phyloP scores from a whole-genome alignment of 495 filamentous ascomycete species.

The Clavariopsis aquatica region DNA sequence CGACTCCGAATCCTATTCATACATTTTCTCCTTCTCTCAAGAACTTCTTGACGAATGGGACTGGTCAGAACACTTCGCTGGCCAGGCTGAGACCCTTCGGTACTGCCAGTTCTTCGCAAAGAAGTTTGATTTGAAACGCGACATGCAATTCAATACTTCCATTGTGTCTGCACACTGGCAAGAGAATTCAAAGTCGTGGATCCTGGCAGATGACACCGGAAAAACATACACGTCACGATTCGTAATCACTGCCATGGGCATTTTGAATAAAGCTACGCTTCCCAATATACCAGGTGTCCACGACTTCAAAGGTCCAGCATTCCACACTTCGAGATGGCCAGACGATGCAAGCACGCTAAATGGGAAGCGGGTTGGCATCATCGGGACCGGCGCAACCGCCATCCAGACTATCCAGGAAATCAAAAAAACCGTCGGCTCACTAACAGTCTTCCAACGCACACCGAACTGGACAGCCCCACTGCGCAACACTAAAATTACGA shows the following conservation, averaged over 20 bases:
- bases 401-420: conserved; percentile 12
- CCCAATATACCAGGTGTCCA: neutral
- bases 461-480: conserved; percentile 8
- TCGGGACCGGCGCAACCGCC: conserved; percentile 19
- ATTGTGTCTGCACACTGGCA: neutral
- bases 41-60: conserved; percentile 4
- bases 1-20: conserved; percentile 6
- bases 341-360: neutral
- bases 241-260: neutral
- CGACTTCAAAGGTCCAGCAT: conserved; percentile 2
- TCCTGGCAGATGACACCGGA: neutral
- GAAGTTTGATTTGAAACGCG: conserved; percentile 2
- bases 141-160: conserved; percentile 2
- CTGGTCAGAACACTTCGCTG: conserved; percentile 4
- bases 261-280: neutral
- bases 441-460: conserved; percentile 18
- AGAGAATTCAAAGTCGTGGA: conserved; percentile 1
- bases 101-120: conserved; percentile 5
- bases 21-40: conserved; percentile 7
- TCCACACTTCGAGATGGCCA: conserved; percentile 12
- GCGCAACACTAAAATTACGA: neutral
- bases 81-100: neutral
- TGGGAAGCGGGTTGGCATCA: conserved; percentile 14
- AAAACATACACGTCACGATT: neutral
- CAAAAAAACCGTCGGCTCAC: neutral